These are phyloP conservation scores for Stephanodiscus triporus DNA, from an alignment of 108 stramenopile genomes.

Conservation along the genomic window DNA sequence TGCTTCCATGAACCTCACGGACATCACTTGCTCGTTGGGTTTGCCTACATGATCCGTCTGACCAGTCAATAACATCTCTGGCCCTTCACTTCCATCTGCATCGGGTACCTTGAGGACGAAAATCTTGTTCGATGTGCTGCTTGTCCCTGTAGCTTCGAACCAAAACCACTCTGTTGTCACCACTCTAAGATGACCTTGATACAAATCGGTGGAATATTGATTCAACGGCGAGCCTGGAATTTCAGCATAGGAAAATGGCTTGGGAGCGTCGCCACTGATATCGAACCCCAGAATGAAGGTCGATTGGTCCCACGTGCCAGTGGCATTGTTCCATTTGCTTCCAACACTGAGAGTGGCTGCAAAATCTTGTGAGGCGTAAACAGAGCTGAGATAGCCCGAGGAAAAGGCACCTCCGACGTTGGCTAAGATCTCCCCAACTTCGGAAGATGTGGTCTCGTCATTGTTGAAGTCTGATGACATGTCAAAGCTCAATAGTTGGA, in stretches of 20 bases:
- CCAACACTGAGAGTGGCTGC: conserved; percentile 29
- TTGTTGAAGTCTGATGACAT: conserved; percentile 21
- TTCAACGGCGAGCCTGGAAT: conserved; percentile 45
- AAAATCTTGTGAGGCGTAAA: conserved; percentile 48
- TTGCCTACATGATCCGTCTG: conserved; percentile 48
- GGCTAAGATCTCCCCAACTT: conserved; percentile 14
- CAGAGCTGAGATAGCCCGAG: conserved; percentile 27
- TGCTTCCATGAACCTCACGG: conserved; percentile 44
- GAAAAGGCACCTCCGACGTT: conserved; percentile 38
- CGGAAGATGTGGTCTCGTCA: background rate
- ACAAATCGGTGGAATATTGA: conserved; percentile 45
- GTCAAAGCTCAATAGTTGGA: conserved; percentile 41
- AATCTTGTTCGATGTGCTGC: conserved; percentile 43
- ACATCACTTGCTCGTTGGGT: conserved; percentile 39
- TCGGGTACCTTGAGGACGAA: conserved; percentile 44
- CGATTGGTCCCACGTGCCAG: conserved; percentile 28
- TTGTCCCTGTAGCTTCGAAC: conserved; percentile 19
- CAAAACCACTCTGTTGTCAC: conserved; percentile 45
- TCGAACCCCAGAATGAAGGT: conserved; percentile 51
- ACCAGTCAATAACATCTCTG: conserved; percentile 38
- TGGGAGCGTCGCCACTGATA: conserved; percentile 21
- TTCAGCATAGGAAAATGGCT: conserved; percentile 27
- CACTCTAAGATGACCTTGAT: conserved; percentile 47
- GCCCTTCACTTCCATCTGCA: conserved; percentile 8
- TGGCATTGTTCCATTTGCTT: conserved; percentile 18